Evolutionary conservation across 495 filamentous ascomycete genomes (phyloP), one percentile per base, ranked within the genome.

Genomic region (Darksidea phi): DNA sequence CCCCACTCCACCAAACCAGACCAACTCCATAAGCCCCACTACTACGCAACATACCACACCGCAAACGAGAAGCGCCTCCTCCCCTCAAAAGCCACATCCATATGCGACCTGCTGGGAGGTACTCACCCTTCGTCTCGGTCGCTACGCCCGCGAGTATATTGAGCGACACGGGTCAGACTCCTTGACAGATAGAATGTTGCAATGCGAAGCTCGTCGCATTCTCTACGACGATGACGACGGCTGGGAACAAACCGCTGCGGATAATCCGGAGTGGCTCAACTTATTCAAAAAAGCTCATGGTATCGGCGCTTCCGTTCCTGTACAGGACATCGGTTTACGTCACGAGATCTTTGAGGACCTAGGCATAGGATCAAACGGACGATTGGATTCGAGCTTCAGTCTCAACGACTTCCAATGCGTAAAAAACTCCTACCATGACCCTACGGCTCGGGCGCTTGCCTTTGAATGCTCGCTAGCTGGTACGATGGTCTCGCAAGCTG

Each of bases 171-270:
- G 59, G n/a, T 18, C 37, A 15, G 45, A 38, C 7, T 68, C 54
- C 38, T 17, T 72, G 12, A 73, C 69, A 1, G 74, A 76, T 38
- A 68, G 73, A 49, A 64, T 72, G 67, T 55, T 76, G 21, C 74
- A 76, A 60, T 12, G n/a, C 6, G 47, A 72, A 45, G 72, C 74
- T 1, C 69, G 74, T 20, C 54, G 48, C 42, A 69, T 76, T 21
- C 57, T 73, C n/a, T 76, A 73, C 56, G 73, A 72, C 21, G 57
- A 57, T 24, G 72, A 75, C 36, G 74, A 76, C 50, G 24, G 63
- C 2, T 75, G 73, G 74, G 74, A 76, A 56, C 73, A 75, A 62
- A 76, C 74, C 1, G 71, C 74, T 1, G 74, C 74, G 1, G 74
- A 76, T 54, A 76, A 75, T 54, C 67, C 70, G 0, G 74, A 76